A percentile compares a stretch with the other conserved stretches of the same genome.
These are phyloP conservation scores for Pterocarpus santalinus DNA, from an alignment of 306 rosid species.

Conservation along the genomic window DNA sequence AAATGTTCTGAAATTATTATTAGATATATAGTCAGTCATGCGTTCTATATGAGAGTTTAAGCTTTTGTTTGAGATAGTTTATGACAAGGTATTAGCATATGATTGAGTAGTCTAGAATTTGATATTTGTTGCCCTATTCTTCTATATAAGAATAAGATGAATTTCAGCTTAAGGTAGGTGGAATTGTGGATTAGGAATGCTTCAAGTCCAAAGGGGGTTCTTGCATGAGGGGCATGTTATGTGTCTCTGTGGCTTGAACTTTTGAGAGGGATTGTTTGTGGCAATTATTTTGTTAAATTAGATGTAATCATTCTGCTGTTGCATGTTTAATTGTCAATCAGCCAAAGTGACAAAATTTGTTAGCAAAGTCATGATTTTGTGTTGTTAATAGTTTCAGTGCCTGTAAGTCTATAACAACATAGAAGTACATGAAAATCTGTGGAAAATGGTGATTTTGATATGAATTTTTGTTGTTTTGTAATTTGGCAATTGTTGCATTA, in stretches of 20 bases:
- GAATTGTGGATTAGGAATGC: too few species aligned
- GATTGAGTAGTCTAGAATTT: background rate
- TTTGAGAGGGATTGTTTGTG: too few species aligned
- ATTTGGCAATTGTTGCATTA: slow-evolving; percentile 2
- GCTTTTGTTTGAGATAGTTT: background rate
- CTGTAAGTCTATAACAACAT: slow-evolving; percentile 11
- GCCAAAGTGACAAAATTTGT: background rate
- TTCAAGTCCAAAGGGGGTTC: too few species aligned
- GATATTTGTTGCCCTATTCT: background rate
- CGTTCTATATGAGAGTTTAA: background rate
- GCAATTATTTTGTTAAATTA: background rate
- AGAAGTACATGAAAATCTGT: background rate
- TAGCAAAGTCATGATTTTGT: slow-evolving; percentile 9
- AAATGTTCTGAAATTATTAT: background rate
- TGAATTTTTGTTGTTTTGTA: slow-evolving; percentile 15
- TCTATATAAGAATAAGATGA: background rate
- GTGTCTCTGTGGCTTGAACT: background rate
- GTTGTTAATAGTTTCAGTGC: background rate
- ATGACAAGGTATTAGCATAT: background rate
- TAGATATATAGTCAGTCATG: background rate
- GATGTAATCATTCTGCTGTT: slow-evolving; percentile 18
- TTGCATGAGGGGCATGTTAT: too few species aligned
- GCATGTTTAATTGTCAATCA: slow-evolving; percentile 9
- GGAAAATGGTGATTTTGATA: slow-evolving; percentile 9
- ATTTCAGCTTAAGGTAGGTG: background rate